Base-by-base conservation (phyloP, 805 yeast genomes). In the Pichia gijzeniarum region DNA sequence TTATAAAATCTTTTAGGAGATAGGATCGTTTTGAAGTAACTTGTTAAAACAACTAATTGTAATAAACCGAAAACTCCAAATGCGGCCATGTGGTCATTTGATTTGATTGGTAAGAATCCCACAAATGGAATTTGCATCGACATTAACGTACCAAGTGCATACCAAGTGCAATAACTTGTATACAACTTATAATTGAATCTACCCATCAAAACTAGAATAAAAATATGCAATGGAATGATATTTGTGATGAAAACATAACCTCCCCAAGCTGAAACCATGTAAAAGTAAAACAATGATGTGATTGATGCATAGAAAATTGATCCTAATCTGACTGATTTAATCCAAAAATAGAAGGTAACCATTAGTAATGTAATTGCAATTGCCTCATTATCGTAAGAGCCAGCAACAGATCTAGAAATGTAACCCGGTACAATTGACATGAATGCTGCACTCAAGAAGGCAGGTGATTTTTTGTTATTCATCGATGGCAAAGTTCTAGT, bases 251-350 rank as follows among this genome's bases (percentile, higher is more conserved):
- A 93, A 43, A 95, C 99, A 63, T 93, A 93, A 22, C 99, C 99
- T 72, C 99, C 99, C 97, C 99, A 90, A 12, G 99, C 99, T 40
- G 95, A 82, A 43, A 93, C 99, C 99, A 93, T 93, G 74, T 93
- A 93, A 68, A 95, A 93, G 71, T 95, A 93, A 57, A 81, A 84
- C 30, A 88, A 62, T 1, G 99, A 95, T 25, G 97, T 80, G 55
- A 84, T 69, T 2, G 91, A 72, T 10, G 88, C 93, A 72, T 81
- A 87, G 53, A 86, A 74, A 16, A 90, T 80, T 1, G 96, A 86
- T 38, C 99, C 99, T 34, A 84, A 72, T 65, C 91, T 91, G 65
- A 87, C 77, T 12, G 96, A 83, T 69, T 89, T 90, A 67, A 93
- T 84, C 99, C 99, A 93, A 49, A 88, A 75, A 73, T 80, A 90